phyloP scores from a whole-genome alignment of 805 yeast species.

The Ogataea methylovora region DNA sequence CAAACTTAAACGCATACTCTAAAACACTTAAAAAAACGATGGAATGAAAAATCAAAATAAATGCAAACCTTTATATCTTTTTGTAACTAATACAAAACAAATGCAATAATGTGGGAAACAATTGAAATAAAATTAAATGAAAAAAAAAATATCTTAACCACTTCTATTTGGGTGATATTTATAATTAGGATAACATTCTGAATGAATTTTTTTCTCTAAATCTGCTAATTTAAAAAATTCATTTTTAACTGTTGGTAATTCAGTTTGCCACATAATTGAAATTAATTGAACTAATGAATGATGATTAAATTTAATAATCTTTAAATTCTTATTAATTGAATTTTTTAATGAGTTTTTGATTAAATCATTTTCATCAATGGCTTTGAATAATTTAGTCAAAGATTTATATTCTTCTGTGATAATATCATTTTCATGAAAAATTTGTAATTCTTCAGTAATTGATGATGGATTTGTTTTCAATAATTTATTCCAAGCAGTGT shows the following conservation, averaged over 20 bases:
- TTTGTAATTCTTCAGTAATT: background rate
- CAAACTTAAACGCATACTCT: no score
- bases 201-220: conserved; percentile 34
- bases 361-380: background rate
- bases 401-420: no score
- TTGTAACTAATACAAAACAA: no score
- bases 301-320: conserved; percentile 27
- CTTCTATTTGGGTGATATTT: conserved; percentile 34
- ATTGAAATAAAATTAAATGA: no score
- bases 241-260: conserved; percentile 26
- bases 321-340: no score
- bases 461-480: background rate
- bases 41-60: no score
- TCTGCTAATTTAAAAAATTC: conserved; percentile 29
- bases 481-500: no score
- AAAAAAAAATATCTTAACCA: no score
- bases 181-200: conserved; percentile 34
- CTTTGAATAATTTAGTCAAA: background rate
- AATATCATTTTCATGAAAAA: background rate
- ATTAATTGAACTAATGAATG: conserved; percentile 34
- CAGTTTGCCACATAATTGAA: conserved; percentile 40
- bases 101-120: no score
- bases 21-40: no score
- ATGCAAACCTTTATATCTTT: no score
- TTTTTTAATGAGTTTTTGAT: background rate